phyloP scores from a whole-genome alignment of 1,284 basidiomycete species.

The Melampsora occidentalis region DNA sequence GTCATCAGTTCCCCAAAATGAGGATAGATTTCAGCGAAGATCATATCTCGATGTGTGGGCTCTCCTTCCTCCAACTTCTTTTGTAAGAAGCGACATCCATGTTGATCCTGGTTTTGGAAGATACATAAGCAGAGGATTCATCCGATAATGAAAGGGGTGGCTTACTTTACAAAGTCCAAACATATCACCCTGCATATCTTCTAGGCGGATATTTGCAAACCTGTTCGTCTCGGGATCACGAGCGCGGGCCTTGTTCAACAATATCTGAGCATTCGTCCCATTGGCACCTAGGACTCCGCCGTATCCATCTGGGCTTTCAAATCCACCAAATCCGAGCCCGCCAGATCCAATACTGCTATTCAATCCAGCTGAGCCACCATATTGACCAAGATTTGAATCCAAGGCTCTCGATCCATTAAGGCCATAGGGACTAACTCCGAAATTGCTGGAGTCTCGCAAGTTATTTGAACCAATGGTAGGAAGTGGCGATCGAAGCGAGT shows the following conservation, averaged over 20 bases:
- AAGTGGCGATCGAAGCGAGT: slow-evolving; percentile 12
- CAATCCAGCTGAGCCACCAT: not conserved
- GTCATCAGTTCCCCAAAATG: slow-evolving; percentile 99
- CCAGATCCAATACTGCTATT: slow-evolving; percentile 8
- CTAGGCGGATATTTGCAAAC: slow-evolving; percentile 87
- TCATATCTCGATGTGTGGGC: slow-evolving; percentile 94
- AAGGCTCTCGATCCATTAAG: slow-evolving; percentile 11
- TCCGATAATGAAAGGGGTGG: not conserved
- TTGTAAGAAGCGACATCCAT: slow-evolving; percentile 96
- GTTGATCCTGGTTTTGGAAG: slow-evolving; percentile 92
- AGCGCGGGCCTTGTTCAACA: slow-evolving; percentile 4
- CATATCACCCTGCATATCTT: slow-evolving; percentile 76
- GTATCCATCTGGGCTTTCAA: slow-evolving; percentile 26
- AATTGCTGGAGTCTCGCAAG: slow-evolving; percentile 5
- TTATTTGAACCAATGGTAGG: slow-evolving; percentile 14
- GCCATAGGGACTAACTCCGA: slow-evolving; percentile 6
- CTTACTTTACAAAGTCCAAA: slow-evolving; percentile 41
- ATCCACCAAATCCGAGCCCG: slow-evolving; percentile 22
- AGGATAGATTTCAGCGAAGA: slow-evolving; percentile 95
- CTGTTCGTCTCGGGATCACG: slow-evolving; percentile 68
- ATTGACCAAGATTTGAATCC: slow-evolving; percentile 15
- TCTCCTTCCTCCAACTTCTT: slow-evolving; percentile 98
- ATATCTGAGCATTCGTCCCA: not conserved
- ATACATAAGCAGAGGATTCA: not conserved
- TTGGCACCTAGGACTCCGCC: not conserved